A percentile compares a stretch with the other conserved stretches of the same genome.
Evolutionary conservation across 495 filamentous ascomycete genomes (phyloP).

Genomic region (Neurospora hispaniola): DNA sequence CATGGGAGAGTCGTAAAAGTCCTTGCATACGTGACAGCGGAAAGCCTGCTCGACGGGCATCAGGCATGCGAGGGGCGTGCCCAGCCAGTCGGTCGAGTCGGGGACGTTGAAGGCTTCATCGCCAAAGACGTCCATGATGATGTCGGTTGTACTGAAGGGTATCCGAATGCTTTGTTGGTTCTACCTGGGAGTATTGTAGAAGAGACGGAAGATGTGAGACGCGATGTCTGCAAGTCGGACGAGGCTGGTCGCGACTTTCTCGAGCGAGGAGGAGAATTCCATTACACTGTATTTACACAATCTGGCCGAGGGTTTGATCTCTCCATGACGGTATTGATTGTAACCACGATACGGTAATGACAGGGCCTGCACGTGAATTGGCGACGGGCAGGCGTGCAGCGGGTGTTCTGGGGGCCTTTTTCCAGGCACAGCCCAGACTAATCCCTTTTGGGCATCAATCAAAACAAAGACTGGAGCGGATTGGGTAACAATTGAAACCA

Average conservation of each 20-base stretch:
- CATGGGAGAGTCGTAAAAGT: conserved; percentile 89
- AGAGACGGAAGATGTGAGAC: background rate
- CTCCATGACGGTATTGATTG: background rate
- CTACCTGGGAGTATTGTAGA: background rate
- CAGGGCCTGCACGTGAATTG: conserved; percentile 18
- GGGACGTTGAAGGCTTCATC: conserved; percentile 48
- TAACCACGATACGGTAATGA: background rate
- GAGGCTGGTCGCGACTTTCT: background rate
- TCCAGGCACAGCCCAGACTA: conserved; percentile 6
- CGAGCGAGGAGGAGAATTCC: background rate
- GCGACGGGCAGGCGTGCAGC: conserved; percentile 8
- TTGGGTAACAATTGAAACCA: too few species aligned
- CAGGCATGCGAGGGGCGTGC: conserved; percentile 64
- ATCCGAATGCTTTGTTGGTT: background rate
- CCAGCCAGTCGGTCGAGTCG: conserved; percentile 88
- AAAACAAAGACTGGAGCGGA: conserved; percentile 1
- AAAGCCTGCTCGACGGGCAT: conserved; percentile 72
- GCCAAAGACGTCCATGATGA: conserved; percentile 16
- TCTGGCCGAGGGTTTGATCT: background rate
- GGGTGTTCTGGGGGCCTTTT: background rate
- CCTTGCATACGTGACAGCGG: conserved; percentile 95
- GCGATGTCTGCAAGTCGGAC: background rate
- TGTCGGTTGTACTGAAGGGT: background rate
- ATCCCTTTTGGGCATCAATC: conserved; percentile 21
- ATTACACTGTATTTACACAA: background rate